phyloP scores from a whole-genome alignment of 139 green algal species.

The Chlamydomonas sp. region DNA sequence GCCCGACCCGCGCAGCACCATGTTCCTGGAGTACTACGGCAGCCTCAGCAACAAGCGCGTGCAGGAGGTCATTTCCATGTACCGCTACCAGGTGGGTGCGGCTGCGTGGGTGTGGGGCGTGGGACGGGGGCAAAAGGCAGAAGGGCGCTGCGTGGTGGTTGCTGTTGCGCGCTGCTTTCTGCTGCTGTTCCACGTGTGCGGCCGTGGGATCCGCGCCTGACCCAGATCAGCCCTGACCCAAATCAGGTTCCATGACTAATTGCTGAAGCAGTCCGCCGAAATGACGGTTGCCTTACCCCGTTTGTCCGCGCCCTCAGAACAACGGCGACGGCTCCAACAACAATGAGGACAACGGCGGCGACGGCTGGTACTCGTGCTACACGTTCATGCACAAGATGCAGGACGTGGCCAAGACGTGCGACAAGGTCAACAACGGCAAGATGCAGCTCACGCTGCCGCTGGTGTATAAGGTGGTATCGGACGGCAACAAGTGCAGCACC shows the following conservation, averaged over 20 bases:
- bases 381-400: constrained; percentile 36
- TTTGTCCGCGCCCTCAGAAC: not conserved
- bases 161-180: too few species aligned
- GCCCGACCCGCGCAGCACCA: not conserved
- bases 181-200: too few species aligned
- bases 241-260: too few species aligned
- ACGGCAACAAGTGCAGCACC: too few species aligned
- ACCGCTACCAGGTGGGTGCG: constrained; percentile 26
- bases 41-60: not conserved
- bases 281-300: too few species aligned
- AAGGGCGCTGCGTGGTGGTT: too few species aligned
- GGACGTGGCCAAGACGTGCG: not conserved
- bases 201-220: too few species aligned
- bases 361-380: constrained; percentile 40
- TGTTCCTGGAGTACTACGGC: not conserved
- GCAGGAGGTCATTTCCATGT: constrained; percentile 13
- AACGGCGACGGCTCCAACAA: constrained; percentile 43
- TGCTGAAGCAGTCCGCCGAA: too few species aligned
- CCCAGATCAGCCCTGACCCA: too few species aligned
- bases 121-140: too few species aligned
- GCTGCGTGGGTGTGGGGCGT: too few species aligned
- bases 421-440: not conserved
- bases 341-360: constrained; percentile 29
- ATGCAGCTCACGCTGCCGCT: not conserved
- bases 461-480: too few species aligned